Evolutionary conservation across 1,139 yeast genomes (phyloP).

Genomic region (Geotrichum klebahnii): DNA sequence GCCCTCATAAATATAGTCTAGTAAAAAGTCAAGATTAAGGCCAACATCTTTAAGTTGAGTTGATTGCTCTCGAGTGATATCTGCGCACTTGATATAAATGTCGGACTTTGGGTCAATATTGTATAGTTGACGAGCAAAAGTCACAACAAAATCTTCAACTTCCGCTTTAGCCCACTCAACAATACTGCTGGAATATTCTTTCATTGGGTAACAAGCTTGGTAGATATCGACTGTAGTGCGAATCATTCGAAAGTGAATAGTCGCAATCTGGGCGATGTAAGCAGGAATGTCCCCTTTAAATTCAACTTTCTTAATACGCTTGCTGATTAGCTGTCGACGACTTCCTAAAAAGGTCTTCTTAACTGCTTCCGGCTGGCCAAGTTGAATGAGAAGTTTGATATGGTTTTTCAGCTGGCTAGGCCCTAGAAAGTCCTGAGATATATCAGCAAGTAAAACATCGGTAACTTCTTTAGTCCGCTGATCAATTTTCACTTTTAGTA

Average conservation of each 20-base stretch:
- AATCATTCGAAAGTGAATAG: constrained; percentile 56
- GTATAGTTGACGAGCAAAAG: constrained; percentile 63
- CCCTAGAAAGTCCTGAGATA: constrained; percentile 39
- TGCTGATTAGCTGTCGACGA: constrained; percentile 45
- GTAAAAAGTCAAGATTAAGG: constrained; percentile 59
- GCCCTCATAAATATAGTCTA: constrained; percentile 26
- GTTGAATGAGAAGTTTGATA: constrained; percentile 42
- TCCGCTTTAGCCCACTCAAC: constrained; percentile 71
- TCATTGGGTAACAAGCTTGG: constrained; percentile 42
- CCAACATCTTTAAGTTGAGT: constrained; percentile 62
- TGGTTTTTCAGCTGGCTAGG: constrained; percentile 34
- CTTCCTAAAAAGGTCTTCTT: constrained; percentile 47
- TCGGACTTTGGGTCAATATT: constrained; percentile 55
- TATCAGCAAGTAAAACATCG: constrained; percentile 33
- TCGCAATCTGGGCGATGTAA: constrained; percentile 55
- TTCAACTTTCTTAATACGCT: constrained; percentile 47
- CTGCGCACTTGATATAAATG: constrained; percentile 50
- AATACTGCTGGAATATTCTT: constrained; percentile 42
- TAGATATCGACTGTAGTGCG: constrained; percentile 49
- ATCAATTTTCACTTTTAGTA: constrained; percentile 31
- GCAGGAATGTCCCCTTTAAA: constrained; percentile 55
- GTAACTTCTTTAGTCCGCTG: constrained; percentile 34
- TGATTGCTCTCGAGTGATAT: constrained; percentile 56
- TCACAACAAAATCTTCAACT: constrained; percentile 54
- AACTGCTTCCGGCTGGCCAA: constrained; percentile 48